phyloP scores from a whole-genome alignment of 1,284 basidiomycete species.

The Fistulinella staudtii region DNA sequence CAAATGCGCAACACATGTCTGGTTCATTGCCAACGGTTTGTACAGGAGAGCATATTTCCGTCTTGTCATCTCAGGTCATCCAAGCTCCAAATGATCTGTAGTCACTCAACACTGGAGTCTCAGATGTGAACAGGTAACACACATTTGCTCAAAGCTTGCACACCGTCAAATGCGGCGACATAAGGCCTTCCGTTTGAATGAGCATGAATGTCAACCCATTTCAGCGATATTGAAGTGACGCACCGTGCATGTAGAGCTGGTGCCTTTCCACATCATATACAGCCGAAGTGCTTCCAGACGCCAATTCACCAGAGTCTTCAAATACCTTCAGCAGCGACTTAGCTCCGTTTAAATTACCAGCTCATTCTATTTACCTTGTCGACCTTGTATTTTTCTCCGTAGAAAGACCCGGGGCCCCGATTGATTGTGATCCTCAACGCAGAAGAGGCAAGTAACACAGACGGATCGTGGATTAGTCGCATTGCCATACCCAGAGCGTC shows the following conservation, averaged over 20 bases:
- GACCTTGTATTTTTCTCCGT: slow-evolving; percentile 61
- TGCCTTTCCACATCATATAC: slow-evolving; percentile 48
- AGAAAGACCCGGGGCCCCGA: slow-evolving; percentile 47
- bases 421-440: slow-evolving; percentile 55
- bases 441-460: slow-evolving; percentile 40
- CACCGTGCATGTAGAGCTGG: slow-evolving; percentile 56
- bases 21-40: no score
- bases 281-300: slow-evolving; percentile 50
- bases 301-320: slow-evolving; percentile 57
- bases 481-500: slow-evolving; percentile 23
- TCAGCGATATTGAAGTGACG: slow-evolving; percentile 11
- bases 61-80: no score
- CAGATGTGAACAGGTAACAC: no score
- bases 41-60: no score
- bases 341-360: slow-evolving; percentile 1
- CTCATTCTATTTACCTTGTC: slow-evolving; percentile 44
- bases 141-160: slow-evolving; percentile 20
- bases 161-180: slow-evolving; percentile 33
- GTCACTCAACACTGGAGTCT: no score
- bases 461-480: slow-evolving; percentile 41
- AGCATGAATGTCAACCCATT: not conserved
- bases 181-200: slow-evolving; percentile 23
- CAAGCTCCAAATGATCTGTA: no score
- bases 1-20: no score
- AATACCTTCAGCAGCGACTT: slow-evolving; percentile 42